Conservation (phyloP, 2,329 filamentous ascomycete genomes). For the Alternaria brassicicola region DNA sequence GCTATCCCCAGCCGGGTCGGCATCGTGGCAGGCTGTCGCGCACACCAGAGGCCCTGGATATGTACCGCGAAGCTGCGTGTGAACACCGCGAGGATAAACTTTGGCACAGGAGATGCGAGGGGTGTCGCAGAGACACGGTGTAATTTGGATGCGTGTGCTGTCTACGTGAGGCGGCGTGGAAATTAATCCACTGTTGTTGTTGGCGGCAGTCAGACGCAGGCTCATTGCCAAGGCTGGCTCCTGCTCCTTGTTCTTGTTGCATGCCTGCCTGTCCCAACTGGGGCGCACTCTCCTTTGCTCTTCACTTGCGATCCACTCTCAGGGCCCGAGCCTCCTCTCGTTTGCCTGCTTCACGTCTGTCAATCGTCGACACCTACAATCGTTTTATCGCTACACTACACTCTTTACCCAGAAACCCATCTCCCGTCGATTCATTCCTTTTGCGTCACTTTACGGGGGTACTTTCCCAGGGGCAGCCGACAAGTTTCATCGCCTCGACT, state of each 20-base stretch:
- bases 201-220: slow-evolving; percentile 8
- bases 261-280: slow-evolving; percentile 15
- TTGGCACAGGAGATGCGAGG: slow-evolving; percentile 1
- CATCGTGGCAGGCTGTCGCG: slow-evolving; percentile 3
- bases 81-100: not conserved
- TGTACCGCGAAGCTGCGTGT: not conserved
- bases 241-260: slow-evolving; percentile 10
- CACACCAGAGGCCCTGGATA: not conserved
- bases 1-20: not conserved
- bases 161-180: not conserved
- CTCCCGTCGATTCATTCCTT: slow-evolving; percentile 34
- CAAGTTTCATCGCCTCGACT: slow-evolving; percentile 20
- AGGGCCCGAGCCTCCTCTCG: slow-evolving; percentile 27
- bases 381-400: slow-evolving; percentile 25
- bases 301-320: slow-evolving; percentile 15
- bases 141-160: not conserved
- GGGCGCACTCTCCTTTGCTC: slow-evolving; percentile 18
- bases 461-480: slow-evolving; percentile 42
- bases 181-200: not conserved
- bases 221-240: slow-evolving; percentile 15
- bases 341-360: slow-evolving; percentile 21
- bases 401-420: slow-evolving; percentile 13
- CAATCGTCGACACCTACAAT: slow-evolving; percentile 37
- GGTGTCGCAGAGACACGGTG: not conserved
- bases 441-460: slow-evolving; percentile 38